A percentile compares a stretch with the other conserved stretches of the same genome.
These are phyloP conservation scores for Artomyces pyxidatus DNA, from an alignment of 768 basidiomycete species.

Conservation along the genomic window DNA sequence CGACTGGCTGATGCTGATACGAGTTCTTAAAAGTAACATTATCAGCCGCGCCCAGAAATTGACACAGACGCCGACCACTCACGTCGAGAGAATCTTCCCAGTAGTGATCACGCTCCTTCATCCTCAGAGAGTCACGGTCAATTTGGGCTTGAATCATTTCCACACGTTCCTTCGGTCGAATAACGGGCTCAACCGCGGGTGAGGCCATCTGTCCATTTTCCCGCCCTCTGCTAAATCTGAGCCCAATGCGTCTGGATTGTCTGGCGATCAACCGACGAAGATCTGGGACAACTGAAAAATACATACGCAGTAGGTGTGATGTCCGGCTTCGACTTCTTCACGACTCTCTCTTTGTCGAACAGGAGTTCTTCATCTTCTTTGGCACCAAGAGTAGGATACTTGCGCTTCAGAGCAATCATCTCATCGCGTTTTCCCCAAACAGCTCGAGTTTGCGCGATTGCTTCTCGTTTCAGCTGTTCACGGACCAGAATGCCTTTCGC, in stretches of 20 bases:
- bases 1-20: slow-evolving; percentile 54
- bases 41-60: slow-evolving; percentile 3
- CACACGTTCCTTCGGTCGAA: slow-evolving; percentile 64
- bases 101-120: slow-evolving; percentile 66
- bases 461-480: slow-evolving; percentile 68
- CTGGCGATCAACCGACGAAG: background rate
- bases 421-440: slow-evolving; percentile 77
- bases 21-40: slow-evolving; percentile 38
- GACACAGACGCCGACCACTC: slow-evolving; percentile 18
- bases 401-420: slow-evolving; percentile 73
- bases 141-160: slow-evolving; percentile 51
- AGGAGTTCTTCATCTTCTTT: slow-evolving; percentile 61
- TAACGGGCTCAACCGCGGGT: slow-evolving; percentile 30
- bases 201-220: background rate
- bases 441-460: slow-evolving; percentile 42
- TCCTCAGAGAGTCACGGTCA: slow-evolving; percentile 45
- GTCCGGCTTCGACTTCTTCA: slow-evolving; percentile 47
- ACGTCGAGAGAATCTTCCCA: slow-evolving; percentile 90
- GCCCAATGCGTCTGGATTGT: slow-evolving; percentile 33
- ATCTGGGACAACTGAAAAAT: background rate
- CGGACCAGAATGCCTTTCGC: slow-evolving; percentile 61
- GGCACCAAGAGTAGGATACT: slow-evolving; percentile 51
- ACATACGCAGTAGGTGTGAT: slow-evolving; percentile 19
- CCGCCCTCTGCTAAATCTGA: background rate
- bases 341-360: slow-evolving; percentile 60